Conservation (phyloP, 2,329 filamentous ascomycete species). For the Xylariaceae sp. region DNA sequence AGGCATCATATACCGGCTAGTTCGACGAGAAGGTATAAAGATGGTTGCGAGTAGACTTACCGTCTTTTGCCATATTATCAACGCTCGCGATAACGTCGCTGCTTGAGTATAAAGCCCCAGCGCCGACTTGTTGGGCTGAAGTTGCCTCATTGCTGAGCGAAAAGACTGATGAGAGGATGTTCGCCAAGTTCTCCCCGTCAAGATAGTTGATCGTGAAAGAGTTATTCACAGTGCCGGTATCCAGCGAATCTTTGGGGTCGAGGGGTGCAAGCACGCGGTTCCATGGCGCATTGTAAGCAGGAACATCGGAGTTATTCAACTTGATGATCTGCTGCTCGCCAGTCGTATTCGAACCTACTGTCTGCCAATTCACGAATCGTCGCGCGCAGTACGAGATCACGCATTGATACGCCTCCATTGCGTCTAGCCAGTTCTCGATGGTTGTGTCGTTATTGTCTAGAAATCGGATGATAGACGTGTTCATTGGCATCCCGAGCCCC, state of each 20-base stretch:
- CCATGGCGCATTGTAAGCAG: neutral
- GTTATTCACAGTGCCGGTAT: slow-evolving; percentile 1
- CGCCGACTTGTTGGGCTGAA: slow-evolving; percentile 1
- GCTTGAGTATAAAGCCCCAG: slow-evolving; percentile 6
- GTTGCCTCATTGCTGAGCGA: neutral
- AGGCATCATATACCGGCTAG: too few relatives aligned
- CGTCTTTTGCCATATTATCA: slow-evolving; percentile 6
- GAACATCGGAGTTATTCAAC: slow-evolving; percentile 8
- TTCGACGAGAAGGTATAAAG: too few relatives aligned
- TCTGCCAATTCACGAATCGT: slow-evolving; percentile 2
- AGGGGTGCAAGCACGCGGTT: slow-evolving; percentile 2
- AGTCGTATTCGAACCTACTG: slow-evolving; percentile 1
- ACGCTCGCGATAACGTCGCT: slow-evolving; percentile 3
- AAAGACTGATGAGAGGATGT: slow-evolving; percentile 4
- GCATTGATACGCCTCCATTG: slow-evolving; percentile 9
- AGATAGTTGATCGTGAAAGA: slow-evolving; percentile 8
- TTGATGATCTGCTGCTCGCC: slow-evolving; percentile 8
- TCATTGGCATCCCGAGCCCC: slow-evolving; percentile 8
- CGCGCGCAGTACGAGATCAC: slow-evolving; percentile 7
- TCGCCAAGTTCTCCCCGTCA: slow-evolving; percentile 9
- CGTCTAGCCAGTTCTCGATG: slow-evolving; percentile 1
- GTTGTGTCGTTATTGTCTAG: neutral
- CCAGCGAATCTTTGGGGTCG: slow-evolving; percentile 2
- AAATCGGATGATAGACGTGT: slow-evolving; percentile 4
- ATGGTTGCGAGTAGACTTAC: too few relatives aligned